A percentile compares a stretch with the other conserved stretches of the same genome.
phyloP scores from a whole-genome alignment of 805 yeast species.

The Kuraishia hungarica region DNA sequence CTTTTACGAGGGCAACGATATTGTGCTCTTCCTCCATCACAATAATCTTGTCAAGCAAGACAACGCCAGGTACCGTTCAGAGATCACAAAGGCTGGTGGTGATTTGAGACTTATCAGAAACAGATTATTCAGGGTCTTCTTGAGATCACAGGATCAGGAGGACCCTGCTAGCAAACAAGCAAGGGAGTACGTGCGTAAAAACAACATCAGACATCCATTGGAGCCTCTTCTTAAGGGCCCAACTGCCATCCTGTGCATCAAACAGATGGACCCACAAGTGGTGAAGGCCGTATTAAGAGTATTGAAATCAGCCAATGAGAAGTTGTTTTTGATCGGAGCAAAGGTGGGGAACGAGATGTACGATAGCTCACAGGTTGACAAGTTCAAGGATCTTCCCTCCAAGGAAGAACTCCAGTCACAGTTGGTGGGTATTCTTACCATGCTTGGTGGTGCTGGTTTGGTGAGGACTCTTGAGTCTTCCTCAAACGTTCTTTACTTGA shows the following conservation, averaged over 20 bases:
- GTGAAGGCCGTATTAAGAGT: conserved; percentile 56
- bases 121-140: conserved; percentile 63
- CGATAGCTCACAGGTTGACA: conserved; percentile 41
- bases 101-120: conserved; percentile 61
- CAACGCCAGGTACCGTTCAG: conserved; percentile 51
- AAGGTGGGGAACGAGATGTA: conserved; percentile 56
- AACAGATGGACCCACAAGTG: conserved; percentile 58
- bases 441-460: conserved; percentile 83
- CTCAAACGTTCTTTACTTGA: conserved; percentile 61
- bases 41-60: conserved; percentile 71
- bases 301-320: conserved; percentile 58
- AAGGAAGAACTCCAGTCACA: conserved; percentile 68
- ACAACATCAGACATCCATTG: conserved; percentile 54
- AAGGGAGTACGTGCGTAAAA: conserved; percentile 24
- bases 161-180: conserved; percentile 71
- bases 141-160: conserved; percentile 55
- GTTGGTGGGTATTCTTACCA: conserved; percentile 75
- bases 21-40: conserved; percentile 76
- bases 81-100: conserved; percentile 59
- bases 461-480: conserved; percentile 71
- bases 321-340: conserved; percentile 79
- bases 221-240: conserved; percentile 73
- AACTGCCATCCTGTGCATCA: conserved; percentile 67
- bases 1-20: conserved; percentile 56
- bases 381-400: conserved; percentile 68